These are phyloP conservation scores for Hyaloscypha finlandica DNA, from an alignment of 495 filamentous ascomycete species.

Conservation along the genomic window DNA sequence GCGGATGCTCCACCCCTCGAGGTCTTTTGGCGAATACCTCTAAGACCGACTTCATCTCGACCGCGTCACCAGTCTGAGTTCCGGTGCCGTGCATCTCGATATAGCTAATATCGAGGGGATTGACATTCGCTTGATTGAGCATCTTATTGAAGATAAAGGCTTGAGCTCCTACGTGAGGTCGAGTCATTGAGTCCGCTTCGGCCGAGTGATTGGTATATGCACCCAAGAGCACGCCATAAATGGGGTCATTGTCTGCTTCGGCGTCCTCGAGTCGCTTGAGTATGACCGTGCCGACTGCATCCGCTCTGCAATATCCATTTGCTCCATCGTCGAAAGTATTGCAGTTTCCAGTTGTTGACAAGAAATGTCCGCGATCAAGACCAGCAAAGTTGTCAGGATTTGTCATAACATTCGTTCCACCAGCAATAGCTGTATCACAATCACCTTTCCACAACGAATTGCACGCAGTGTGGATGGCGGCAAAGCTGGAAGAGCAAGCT, in stretches of 20 bases:
- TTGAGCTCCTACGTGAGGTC: constrained; percentile 47
- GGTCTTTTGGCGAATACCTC: constrained; percentile 65
- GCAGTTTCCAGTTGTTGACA: constrained; percentile 38
- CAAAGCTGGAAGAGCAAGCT: constrained; percentile 55
- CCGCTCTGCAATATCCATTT: constrained; percentile 78
- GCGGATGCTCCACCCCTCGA: constrained; percentile 32
- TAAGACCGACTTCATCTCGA: constrained; percentile 75
- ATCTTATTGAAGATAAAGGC: constrained; percentile 69
- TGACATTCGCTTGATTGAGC: constrained; percentile 64
- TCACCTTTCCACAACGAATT: constrained; percentile 25
- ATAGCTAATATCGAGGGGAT: constrained; percentile 76
- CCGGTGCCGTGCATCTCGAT: constrained; percentile 90
- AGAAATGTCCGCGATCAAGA: constrained; percentile 72
- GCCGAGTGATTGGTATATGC: constrained; percentile 69
- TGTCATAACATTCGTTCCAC: constrained; percentile 79
- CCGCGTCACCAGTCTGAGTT: constrained; percentile 77
- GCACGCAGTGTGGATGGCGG: constrained; percentile 58
- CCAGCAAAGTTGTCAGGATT: constrained; percentile 76
- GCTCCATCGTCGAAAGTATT: constrained; percentile 72
- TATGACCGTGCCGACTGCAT: constrained; percentile 68
- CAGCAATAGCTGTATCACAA: constrained; percentile 47
- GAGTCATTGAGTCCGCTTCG: constrained; percentile 62
- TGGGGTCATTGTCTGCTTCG: constrained; percentile 68
- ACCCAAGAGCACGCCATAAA: constrained; percentile 62
- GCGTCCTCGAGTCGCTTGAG: constrained; percentile 81